These are phyloP conservation scores for Passiflora organensis DNA, from an alignment of 345 rosid species.

Conservation along the genomic window DNA sequence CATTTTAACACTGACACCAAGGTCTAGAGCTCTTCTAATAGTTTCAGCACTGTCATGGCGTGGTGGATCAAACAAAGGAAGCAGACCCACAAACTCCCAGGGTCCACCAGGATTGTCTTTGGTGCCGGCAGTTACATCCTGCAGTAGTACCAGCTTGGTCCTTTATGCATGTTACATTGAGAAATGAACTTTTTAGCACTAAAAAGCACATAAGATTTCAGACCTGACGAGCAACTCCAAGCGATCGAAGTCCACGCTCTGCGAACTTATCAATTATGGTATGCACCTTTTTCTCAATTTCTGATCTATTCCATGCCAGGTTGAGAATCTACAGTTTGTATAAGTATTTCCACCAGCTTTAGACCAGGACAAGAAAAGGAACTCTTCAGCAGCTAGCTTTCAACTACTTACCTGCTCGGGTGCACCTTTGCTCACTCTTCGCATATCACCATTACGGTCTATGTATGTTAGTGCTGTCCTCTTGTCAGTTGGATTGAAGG, in stretches of 20 bases:
- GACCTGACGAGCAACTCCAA: conserved; percentile 55
- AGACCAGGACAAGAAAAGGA: too few species aligned
- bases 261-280: conserved; percentile 49
- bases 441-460: conserved; percentile 23
- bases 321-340: conserved; percentile 55
- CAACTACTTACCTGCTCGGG: conserved; percentile 24
- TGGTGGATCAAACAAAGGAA: conserved; percentile 68
- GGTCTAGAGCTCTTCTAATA: conserved; percentile 51
- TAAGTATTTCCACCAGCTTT: too few species aligned
- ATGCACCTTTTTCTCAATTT: conserved; percentile 42
- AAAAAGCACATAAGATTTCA: not conserved
- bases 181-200: too few species aligned
- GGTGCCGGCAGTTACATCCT: conserved; percentile 50
- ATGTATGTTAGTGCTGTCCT: conserved; percentile 39
- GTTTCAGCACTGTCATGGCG: conserved; percentile 57
- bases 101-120: conserved; percentile 59
- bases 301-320: conserved; percentile 46
- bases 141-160: not conserved
- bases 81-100: conserved; percentile 70
- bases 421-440: conserved; percentile 29
- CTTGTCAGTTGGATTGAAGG: conserved; percentile 38
- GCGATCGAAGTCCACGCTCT: conserved; percentile 59
- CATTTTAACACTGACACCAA: conserved; percentile 67
- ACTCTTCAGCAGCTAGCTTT: too few species aligned
- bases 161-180: not conserved